These are phyloP conservation scores for Auricularia sp. DNA, from an alignment of 768 basidiomycete species.

Conservation along the genomic window DNA sequence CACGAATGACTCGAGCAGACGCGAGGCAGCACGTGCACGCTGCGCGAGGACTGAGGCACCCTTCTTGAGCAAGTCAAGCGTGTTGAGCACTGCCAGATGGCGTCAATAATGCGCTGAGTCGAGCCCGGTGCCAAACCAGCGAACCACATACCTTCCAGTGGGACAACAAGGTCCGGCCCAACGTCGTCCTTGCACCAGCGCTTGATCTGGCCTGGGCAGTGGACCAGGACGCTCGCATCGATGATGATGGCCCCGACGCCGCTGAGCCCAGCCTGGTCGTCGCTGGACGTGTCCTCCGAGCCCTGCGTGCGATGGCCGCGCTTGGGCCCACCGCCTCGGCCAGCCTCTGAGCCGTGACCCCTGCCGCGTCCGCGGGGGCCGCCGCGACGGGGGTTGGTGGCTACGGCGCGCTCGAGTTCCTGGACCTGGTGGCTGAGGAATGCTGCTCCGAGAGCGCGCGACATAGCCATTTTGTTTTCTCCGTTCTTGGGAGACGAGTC, in stretches of 20 bases:
- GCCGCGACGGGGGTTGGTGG: constrained; percentile 2
- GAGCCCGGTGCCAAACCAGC: not conserved
- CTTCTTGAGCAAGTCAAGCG: constrained; percentile 87
- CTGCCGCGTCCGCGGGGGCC: constrained; percentile 39
- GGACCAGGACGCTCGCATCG: constrained; percentile 73
- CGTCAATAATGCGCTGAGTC: constrained; percentile 1
- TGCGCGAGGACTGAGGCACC: constrained; percentile 69
- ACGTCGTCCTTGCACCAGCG: constrained; percentile 71
- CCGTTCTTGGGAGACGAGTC: not conserved
- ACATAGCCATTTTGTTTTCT: constrained; percentile 64
- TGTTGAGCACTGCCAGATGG: constrained; percentile 62
- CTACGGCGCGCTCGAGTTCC: constrained; percentile 71
- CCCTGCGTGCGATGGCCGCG: not conserved
- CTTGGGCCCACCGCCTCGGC: constrained; percentile 25
- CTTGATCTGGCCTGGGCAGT: constrained; percentile 69
- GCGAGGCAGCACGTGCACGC: constrained; percentile 77
- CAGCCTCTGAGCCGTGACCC: constrained; percentile 15
- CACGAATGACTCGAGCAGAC: constrained; percentile 80
- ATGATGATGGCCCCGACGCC: constrained; percentile 35
- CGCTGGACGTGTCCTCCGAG: not conserved
- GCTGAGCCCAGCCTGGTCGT: not conserved
- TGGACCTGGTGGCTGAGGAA: constrained; percentile 83
- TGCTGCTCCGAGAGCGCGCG: constrained; percentile 75
- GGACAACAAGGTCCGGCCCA: constrained; percentile 70
- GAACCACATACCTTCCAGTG: constrained; percentile 66